Evolutionary conservation across 164 flowering plant genomes (phyloP).

Genomic region (Echeveria elegans): DNA sequence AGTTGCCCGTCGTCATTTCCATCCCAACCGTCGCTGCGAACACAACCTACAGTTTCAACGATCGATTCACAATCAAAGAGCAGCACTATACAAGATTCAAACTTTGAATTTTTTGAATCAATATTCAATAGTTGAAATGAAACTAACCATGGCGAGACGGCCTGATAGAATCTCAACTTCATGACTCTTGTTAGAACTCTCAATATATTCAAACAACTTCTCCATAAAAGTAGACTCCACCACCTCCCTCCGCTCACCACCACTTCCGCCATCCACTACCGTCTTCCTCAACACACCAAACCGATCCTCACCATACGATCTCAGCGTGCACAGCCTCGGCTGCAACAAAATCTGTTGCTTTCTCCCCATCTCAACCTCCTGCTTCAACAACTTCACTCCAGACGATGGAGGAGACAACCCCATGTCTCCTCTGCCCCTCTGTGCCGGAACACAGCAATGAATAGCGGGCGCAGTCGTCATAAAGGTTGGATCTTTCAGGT

Average conservation of each 20-base stretch:
- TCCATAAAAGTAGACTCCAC: slow-evolving; percentile 52
- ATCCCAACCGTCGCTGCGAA: slow-evolving; percentile 60
- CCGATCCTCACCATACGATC: slow-evolving; percentile 59
- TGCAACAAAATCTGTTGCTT: slow-evolving; percentile 62
- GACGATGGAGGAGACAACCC: slow-evolving; percentile 2
- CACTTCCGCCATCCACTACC: slow-evolving; percentile 14
- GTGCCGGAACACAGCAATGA: slow-evolving; percentile 23
- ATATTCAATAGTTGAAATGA: not conserved
- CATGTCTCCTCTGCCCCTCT: slow-evolving; percentile 12
- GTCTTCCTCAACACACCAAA: slow-evolving; percentile 27
- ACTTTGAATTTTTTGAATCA: too few species aligned
- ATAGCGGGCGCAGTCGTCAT: slow-evolving; percentile 24
- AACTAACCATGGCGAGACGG: slow-evolving; percentile 78
- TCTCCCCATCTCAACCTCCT: slow-evolving; percentile 13
- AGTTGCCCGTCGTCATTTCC: slow-evolving; percentile 66
- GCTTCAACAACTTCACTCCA: slow-evolving; percentile 10
- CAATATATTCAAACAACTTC: slow-evolving; percentile 69
- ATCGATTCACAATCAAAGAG: not conserved
- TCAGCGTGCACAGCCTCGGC: slow-evolving; percentile 71
- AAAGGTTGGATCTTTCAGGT: slow-evolving; percentile 18
- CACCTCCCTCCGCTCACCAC: slow-evolving; percentile 13
- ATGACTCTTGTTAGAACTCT: slow-evolving; percentile 76
- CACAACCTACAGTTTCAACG: slow-evolving; percentile 32
- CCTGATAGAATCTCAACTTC: slow-evolving; percentile 83
- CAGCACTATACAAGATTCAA: not conserved